Base-by-base conservation (phyloP, 208 protist genomes). In the Trypanosomatidae sp. region DNA sequence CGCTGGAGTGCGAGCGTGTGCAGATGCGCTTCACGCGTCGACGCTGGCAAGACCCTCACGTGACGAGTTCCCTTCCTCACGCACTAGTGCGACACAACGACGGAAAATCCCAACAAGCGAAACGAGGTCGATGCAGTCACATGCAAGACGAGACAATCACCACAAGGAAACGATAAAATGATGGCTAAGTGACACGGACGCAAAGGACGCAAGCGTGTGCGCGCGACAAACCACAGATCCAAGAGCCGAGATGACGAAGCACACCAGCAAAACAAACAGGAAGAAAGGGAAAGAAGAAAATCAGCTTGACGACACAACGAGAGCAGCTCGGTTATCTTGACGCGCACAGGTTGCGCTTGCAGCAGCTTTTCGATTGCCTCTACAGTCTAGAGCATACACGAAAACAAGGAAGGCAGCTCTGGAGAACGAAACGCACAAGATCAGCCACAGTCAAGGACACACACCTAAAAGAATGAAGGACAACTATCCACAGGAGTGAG, bases 341-440 rank as follows among this genome's bases (percentile, higher is more conserved):
- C 10, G 28, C 19, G 39, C 17, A 25, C 22, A 33, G 44, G 25
- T 28, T 0, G 64, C 25, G 41, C 64, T 4, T 22, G 22, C 36
- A 39, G 36, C 36, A 39, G 36, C 15, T 15, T 1, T 49, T 5
- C 22, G 6, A 22, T 65, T 28, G 41, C 41, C 41, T 39, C 46
- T 7, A 55, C 44, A 1, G 6, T 30, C 62, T 17, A 70, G 7
- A 44, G 28, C 39, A 30, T 3, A 53, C 22, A 65, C 12, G 60
- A 80, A 76, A 66, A 65, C 9, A 71, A 60, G 15, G 13, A 58
- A 62, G 22, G 49, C 5, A 43, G 3, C 28, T 39, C 73, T 60
- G 17, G 36, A 68, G 50, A 36, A 68, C 5, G 66, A 36, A 73
- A 30, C 58, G 22, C 44, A 33, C 4, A 28, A 17, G 66, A 36